phyloP scores from a whole-genome alignment of 768 basidiomycete species.

The Ramaria sp. region DNA sequence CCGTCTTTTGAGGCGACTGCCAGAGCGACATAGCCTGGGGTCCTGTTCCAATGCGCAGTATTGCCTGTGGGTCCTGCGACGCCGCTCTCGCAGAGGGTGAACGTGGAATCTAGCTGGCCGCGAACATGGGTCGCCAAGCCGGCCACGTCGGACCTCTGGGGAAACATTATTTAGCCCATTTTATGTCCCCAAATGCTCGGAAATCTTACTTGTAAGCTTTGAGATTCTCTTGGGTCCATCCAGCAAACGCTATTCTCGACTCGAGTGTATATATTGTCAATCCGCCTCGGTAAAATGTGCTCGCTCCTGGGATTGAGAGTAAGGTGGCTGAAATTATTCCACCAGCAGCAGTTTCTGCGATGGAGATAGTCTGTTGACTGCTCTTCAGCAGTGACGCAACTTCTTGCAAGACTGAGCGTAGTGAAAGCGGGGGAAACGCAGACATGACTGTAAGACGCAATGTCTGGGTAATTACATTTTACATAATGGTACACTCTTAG shows the following conservation, averaged over 20 bases:
- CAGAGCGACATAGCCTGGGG: slow-evolving; percentile 12
- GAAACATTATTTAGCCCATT: background rate
- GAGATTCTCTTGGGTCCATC: slow-evolving; percentile 14
- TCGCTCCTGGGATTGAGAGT: slow-evolving; percentile 14
- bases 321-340: slow-evolving; percentile 16
- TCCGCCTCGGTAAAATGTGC: slow-evolving; percentile 13
- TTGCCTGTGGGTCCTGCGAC: slow-evolving; percentile 13
- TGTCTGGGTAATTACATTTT: too few relatives aligned
- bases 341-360: slow-evolving; percentile 16
- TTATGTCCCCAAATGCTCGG: background rate
- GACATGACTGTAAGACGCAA: slow-evolving; percentile 1
- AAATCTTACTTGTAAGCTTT: slow-evolving; percentile 11
- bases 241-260: slow-evolving; percentile 13
- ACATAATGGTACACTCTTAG: background rate
- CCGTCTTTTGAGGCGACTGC: slow-evolving; percentile 9
- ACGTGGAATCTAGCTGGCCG: slow-evolving; percentile 12
- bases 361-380: slow-evolving; percentile 11
- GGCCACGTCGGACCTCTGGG: slow-evolving; percentile 13
- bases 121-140: slow-evolving; percentile 12
- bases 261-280: slow-evolving; percentile 14
- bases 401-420: slow-evolving; percentile 10
- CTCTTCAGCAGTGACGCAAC: slow-evolving; percentile 13
- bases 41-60: background rate
- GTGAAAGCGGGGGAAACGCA: slow-evolving; percentile 13
- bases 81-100: slow-evolving; percentile 15